Conservation (phyloP, 805 yeast genomes). For the Wickerhamiella vanderwaltii region DNA sequence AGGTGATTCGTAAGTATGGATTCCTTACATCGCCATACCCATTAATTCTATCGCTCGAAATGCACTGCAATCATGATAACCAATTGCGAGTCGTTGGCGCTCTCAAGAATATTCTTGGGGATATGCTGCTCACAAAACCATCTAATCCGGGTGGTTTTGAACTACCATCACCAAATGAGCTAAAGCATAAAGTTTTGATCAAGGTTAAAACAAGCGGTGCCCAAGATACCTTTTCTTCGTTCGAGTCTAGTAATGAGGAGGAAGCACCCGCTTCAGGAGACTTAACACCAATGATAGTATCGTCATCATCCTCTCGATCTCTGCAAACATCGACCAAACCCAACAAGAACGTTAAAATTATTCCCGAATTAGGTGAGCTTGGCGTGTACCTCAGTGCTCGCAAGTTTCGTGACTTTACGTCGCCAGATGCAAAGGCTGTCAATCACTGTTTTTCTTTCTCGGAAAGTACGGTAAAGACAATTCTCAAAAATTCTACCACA, state of each 20-base stretch:
- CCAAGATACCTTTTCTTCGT: constrained; percentile 7
- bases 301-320: neutral
- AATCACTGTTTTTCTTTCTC: constrained; percentile 82
- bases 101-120: constrained; percentile 48
- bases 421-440: constrained; percentile 69
- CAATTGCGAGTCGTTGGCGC: constrained; percentile 49
- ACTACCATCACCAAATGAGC: constrained; percentile 62
- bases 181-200: constrained; percentile 58
- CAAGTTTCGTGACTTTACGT: constrained; percentile 68
- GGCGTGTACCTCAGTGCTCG: constrained; percentile 67
- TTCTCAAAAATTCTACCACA: constrained; percentile 43
- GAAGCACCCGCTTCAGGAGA: constrained; percentile 11
- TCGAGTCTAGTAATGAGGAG: constrained; percentile 7
- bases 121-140: constrained; percentile 37
- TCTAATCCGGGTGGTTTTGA: constrained; percentile 23
- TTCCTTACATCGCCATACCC: constrained; percentile 84
- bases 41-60: constrained; percentile 71
- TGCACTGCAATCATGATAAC: constrained; percentile 57
- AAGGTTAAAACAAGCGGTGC: constrained; percentile 46
- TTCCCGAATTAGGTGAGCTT: constrained; percentile 38
- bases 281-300: neutral
- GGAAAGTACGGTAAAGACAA: constrained; percentile 52
- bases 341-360: constrained; percentile 14
- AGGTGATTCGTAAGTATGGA: constrained; percentile 69
- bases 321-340: neutral